These are phyloP conservation scores for Cercophora sp. DNA, from an alignment of 495 filamentous ascomycete genomes.

Conservation along the genomic window DNA sequence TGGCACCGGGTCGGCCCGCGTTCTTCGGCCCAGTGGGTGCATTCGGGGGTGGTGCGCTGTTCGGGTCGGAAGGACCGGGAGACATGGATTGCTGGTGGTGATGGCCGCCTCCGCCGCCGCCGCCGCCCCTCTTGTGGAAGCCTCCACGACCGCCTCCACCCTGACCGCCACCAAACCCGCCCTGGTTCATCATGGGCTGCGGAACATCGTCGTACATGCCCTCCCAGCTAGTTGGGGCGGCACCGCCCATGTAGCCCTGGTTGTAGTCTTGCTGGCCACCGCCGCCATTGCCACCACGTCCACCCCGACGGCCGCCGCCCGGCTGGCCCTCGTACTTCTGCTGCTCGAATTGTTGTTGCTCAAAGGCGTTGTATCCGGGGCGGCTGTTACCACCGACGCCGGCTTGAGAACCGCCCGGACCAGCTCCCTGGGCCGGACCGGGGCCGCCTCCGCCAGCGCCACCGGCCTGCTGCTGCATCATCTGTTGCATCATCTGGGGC, in stretches of 20 bases:
- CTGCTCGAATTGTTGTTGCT: conserved; percentile 77
- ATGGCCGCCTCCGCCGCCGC: conserved; percentile 27
- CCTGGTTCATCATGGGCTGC: conserved; percentile 66
- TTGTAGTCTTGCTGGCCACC: conserved; percentile 25
- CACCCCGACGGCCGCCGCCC: conserved; percentile 33
- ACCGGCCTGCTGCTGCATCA: conserved; percentile 70
- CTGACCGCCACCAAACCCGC: conserved; percentile 40
- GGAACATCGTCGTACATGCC: conserved; percentile 99
- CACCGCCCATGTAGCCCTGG: conserved; percentile 21
- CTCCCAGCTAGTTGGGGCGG: conserved; percentile 79
- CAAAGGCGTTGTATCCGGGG: conserved; percentile 27
- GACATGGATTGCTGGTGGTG: conserved; percentile 26
- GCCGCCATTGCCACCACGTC: conserved; percentile 32
- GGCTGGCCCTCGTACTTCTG: conserved; percentile 81
- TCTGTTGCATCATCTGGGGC: conserved; percentile 79
- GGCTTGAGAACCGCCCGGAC: conserved; percentile 17
- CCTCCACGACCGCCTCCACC: conserved; percentile 49
- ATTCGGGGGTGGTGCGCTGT: conserved; percentile 76
- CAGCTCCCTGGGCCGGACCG: conserved; percentile 37
- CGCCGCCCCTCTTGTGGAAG: conserved; percentile 33
- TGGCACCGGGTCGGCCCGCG: conserved; percentile 85
- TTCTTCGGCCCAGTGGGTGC: conserved; percentile 97
- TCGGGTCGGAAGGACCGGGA: conserved; percentile 31
- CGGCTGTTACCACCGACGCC: conserved; percentile 23
- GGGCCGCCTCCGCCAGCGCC: conserved; percentile 37